Base-by-base conservation (phyloP, 176 grass and related monocot species). In the Carex parvula region DNA sequence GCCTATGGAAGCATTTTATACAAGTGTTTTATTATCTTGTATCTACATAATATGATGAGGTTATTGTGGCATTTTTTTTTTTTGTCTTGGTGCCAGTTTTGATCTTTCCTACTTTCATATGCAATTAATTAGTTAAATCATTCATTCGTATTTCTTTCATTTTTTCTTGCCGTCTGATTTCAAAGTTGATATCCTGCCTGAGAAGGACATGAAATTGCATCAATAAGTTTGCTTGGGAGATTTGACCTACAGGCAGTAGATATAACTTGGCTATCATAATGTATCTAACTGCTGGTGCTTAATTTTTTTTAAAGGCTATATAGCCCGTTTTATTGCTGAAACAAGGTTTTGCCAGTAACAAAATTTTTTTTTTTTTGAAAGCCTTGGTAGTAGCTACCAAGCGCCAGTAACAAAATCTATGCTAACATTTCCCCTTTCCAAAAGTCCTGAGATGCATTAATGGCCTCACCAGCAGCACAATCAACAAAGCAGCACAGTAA, bases 31-130 rank as follows among this genome's bases (percentile, higher is more conserved):
- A 22, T 33, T 57, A 78, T 35, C 29, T 76, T 60, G 30, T 64
- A 32, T 54, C 12, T 60, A 75, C 64, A 58, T 9, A 60, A 37
- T 70, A 37, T 39, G 7, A 59, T 3, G 7, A 52, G 22, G 35
- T 65, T 65, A 3, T 79, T 85, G 58, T 78, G 42, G 18, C 20
- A 50, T 79, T 53, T 60, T 41, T 52, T n/a, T n/a, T 41, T 85
- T 44, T 42, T 6, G 41, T 57, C 30, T 60, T 74, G 30, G 52
- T 84, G n/a, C 54, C 70, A n/a, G n/a, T 85, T 77, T 77, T 78
- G 54, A 61, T 76, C 42, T 12, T 56, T 59, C 58, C 33, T 58
- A 77, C 8, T 39, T 72, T 44, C 9, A 53, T 44, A 63, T 41
- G 68, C 15, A 5, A 70, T 82, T 82, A 24, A 18, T 35, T 46